A percentile compares a stretch with the other conserved stretches of the same genome.
phyloP scores from a whole-genome alignment of 306 rosid genomes.

The Luffa acutangula region DNA sequence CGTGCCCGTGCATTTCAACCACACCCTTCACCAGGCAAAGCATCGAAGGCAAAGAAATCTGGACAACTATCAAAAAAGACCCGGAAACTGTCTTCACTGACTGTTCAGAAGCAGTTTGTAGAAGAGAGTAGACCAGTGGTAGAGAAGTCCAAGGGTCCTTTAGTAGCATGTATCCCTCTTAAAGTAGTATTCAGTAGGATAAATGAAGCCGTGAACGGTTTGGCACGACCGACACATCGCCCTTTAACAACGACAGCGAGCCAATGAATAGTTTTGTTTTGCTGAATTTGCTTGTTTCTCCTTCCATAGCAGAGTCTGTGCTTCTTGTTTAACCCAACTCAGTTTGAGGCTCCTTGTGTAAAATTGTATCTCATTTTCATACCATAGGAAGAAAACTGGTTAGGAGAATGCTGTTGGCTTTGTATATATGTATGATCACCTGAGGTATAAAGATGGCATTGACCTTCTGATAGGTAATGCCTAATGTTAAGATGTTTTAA shows the following conservation, averaged over 20 bases:
- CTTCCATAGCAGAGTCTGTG: neutral
- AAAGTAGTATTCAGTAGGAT: constrained; percentile 78
- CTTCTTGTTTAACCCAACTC: constrained; percentile 2
- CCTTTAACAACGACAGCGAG: constrained; percentile 23
- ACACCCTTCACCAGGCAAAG: constrained; percentile 21
- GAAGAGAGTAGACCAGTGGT: constrained; percentile 45
- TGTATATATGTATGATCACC: neutral
- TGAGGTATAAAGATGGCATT: neutral
- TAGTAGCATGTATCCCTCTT: constrained; percentile 80
- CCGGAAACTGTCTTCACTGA: constrained; percentile 70
- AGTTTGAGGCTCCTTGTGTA: neutral
- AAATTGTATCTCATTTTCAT: constrained; percentile 1
- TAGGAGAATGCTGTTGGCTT: constrained; percentile 6
- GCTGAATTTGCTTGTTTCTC: neutral
- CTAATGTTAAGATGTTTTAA: neutral
- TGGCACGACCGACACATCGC: constrained; percentile 45
- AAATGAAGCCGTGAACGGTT: constrained; percentile 71
- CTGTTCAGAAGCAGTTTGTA: constrained; percentile 47
- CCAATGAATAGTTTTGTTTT: constrained; percentile 18
- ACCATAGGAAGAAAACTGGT: neutral
- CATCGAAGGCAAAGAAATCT: constrained; percentile 47
- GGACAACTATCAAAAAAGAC: constrained; percentile 67
- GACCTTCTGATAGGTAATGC: neutral
- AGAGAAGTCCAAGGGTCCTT: constrained; percentile 54
- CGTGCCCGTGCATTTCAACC: constrained; percentile 4